A percentile compares a stretch with the other conserved stretches of the same genome.
Evolutionary conservation across 108 stramenopile species (phyloP).

Genomic region (Nannochloropsis salina): DNA sequence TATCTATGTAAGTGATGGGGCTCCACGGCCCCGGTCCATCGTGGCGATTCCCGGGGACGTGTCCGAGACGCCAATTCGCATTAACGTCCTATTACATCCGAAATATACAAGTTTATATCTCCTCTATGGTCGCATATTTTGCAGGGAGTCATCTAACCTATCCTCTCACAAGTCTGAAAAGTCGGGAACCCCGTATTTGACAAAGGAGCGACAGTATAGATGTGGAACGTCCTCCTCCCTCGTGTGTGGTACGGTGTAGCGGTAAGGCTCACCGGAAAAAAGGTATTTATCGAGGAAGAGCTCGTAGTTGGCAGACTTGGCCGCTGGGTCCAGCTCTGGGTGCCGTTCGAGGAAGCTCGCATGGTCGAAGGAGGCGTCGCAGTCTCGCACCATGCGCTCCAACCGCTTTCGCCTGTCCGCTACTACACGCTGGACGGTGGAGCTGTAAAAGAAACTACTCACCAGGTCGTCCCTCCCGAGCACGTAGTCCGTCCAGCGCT

Average conservation of each 20-base stretch:
- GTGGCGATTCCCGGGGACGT: too few relatives aligned
- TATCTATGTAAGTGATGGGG: too few relatives aligned
- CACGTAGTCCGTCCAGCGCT: not conserved
- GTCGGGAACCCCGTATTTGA: not conserved
- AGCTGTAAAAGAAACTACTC: not conserved
- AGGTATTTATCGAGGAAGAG: not conserved
- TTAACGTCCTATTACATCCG: too few relatives aligned
- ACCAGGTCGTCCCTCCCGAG: not conserved
- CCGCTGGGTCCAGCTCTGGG: not conserved
- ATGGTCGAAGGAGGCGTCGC: conserved; percentile 10
- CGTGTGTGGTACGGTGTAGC: not conserved
- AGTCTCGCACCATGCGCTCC: not conserved
- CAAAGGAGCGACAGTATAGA: not conserved
- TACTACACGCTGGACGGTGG: not conserved
- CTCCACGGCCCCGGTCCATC: too few relatives aligned
- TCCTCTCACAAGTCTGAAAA: not conserved
- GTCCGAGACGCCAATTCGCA: too few relatives aligned
- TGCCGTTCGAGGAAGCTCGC: not conserved
- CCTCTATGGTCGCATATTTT: too few relatives aligned
- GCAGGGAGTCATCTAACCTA: too few relatives aligned
- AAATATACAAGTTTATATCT: too few relatives aligned
- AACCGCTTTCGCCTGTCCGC: not conserved
- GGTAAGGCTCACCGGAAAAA: not conserved
- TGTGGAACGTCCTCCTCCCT: not conserved
- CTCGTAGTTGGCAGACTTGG: not conserved